Conservation (phyloP, 768 basidiomycete species). For the Lentinula aciculospora region DNA sequence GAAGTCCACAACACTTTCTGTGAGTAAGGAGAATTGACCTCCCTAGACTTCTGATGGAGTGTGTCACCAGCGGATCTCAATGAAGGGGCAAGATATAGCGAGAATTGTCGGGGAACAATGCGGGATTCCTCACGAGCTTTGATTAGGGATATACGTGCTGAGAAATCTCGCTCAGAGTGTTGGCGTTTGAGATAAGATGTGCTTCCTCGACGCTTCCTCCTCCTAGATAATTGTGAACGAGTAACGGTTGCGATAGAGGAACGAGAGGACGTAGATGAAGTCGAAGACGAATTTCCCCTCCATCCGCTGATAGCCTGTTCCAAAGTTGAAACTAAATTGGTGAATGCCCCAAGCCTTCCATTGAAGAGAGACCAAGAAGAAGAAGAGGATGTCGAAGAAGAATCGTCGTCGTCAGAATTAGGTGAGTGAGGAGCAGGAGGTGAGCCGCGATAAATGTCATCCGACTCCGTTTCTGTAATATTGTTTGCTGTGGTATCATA, state of each 20-base stretch:
- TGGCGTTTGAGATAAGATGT: slow-evolving; percentile 44
- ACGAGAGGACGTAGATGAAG: slow-evolving; percentile 35
- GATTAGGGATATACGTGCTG: slow-evolving; percentile 51
- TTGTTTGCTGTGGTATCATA: neutral
- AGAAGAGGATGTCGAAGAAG: slow-evolving; percentile 23
- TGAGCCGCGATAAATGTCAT: slow-evolving; percentile 5
- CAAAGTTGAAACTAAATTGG: slow-evolving; percentile 26
- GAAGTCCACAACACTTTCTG: slow-evolving; percentile 34
- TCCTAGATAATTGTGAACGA: slow-evolving; percentile 33
- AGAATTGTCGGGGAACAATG: slow-evolving; percentile 56
- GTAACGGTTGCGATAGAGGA: slow-evolving; percentile 36
- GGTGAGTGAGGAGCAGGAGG: slow-evolving; percentile 5
- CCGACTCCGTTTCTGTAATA: neutral
- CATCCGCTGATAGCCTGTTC: slow-evolving; percentile 44
- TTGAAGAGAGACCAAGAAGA: slow-evolving; percentile 29
- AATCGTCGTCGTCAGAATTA: slow-evolving; percentile 16
- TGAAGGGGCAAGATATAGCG: slow-evolving; percentile 53
- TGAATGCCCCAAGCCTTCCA: slow-evolving; percentile 21
- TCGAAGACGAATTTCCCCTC: slow-evolving; percentile 36
- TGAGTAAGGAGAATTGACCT: slow-evolving; percentile 3
- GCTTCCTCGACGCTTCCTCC: slow-evolving; percentile 42
- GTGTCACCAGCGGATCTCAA: slow-evolving; percentile 11
- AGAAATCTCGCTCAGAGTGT: slow-evolving; percentile 54
- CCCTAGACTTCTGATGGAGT: neutral
- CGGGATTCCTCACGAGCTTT: slow-evolving; percentile 59